Evolutionary conservation across 169 alveolate genomes (phyloP).

Genomic region (Miamiensis avidus): DNA sequence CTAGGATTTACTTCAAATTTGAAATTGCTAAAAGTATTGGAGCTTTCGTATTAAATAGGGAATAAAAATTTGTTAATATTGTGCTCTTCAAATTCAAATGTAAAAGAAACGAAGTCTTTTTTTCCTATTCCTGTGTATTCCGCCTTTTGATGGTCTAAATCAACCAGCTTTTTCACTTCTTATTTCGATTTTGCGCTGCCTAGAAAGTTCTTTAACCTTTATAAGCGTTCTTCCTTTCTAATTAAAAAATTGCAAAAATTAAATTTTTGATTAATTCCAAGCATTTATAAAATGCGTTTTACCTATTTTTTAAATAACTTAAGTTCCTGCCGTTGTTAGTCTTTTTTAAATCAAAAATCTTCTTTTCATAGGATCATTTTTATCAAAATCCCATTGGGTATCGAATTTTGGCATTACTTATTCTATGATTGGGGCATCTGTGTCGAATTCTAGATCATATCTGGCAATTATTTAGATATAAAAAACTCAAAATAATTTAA

Average conservation of each 20-base stretch:
- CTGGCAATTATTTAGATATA: neutral
- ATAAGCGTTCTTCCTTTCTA: slow-evolving; percentile 45
- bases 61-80: slow-evolving; percentile 13
- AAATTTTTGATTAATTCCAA: too few species aligned
- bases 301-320: slow-evolving; percentile 36
- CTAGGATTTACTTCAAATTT: slow-evolving; percentile 44
- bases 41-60: slow-evolving; percentile 33
- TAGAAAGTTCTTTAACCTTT: slow-evolving; percentile 29
- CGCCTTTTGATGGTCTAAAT: slow-evolving; percentile 42
- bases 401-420: slow-evolving; percentile 8
- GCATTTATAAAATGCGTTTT: too few species aligned
- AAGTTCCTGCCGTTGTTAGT: slow-evolving; percentile 31
- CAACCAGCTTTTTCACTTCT: slow-evolving; percentile 40
- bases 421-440: slow-evolving; percentile 30
- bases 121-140: slow-evolving; percentile 49
- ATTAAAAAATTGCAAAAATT: too few species aligned
- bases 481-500: too few species aligned
- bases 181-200: slow-evolving; percentile 26
- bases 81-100: slow-evolving; percentile 27
- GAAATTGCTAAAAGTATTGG: slow-evolving; percentile 24
- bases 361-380: slow-evolving; percentile 37
- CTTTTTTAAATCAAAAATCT: slow-evolving; percentile 16
- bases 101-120: slow-evolving; percentile 42
- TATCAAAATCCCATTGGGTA: slow-evolving; percentile 38
- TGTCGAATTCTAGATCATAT: slow-evolving; percentile 13